phyloP scores from a whole-genome alignment of 768 basidiomycete species.

The Daedalea quercina region DNA sequence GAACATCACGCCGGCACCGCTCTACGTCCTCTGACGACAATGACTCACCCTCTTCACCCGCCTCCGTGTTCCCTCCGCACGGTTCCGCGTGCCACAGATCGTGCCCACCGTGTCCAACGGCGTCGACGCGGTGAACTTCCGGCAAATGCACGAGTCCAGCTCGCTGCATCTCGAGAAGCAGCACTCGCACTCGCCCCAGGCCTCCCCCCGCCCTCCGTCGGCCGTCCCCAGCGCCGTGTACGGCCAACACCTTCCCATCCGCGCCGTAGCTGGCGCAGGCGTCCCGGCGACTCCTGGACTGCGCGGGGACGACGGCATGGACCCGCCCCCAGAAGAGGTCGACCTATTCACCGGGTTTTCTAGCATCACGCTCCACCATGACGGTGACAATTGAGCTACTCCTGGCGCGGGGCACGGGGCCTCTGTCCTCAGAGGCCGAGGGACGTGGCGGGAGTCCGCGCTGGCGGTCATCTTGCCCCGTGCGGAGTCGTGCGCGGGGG shows the following conservation, averaged over 20 bases:
- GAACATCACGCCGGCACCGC: neutral
- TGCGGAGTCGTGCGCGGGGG: neutral
- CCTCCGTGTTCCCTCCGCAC: neutral
- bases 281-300: conserved; percentile 32
- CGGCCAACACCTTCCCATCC: conserved; percentile 13
- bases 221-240: neutral
- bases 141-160: conserved; percentile 82
- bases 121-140: conserved; percentile 83
- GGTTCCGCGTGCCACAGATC: conserved; percentile 44
- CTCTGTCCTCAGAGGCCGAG: neutral
- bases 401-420: neutral
- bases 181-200: conserved; percentile 9
- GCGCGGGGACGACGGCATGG: conserved; percentile 36
- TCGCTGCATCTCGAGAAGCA: conserved; percentile 77
- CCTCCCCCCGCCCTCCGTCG: conserved; percentile 3
- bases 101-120: conserved; percentile 74
- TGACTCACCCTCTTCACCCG: neutral
- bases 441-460: neutral
- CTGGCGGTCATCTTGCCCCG: neutral
- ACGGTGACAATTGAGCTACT: conserved; percentile 45
- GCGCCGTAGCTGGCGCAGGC: conserved; percentile 29
- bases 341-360: conserved; percentile 87
- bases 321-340: conserved; percentile 32
- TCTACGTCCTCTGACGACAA: neutral
- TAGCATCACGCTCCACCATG: conserved; percentile 84